These are phyloP conservation scores for Adansonia digitata DNA, from an alignment of 345 rosid species.

Conservation along the genomic window DNA sequence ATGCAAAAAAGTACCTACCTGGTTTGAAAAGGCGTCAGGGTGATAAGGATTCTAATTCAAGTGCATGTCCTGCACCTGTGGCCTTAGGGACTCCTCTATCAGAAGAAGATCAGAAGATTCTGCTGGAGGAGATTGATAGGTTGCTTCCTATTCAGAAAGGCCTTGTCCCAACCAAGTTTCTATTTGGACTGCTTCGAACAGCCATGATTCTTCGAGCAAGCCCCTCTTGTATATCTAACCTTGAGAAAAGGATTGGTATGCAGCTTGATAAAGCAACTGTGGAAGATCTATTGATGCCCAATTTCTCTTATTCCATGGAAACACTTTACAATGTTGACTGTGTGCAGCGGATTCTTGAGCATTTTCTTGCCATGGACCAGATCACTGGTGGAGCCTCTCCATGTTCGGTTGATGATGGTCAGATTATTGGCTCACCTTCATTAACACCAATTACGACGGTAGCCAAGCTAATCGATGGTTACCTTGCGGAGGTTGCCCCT, in stretches of 20 bases:
- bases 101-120: slow-evolving; percentile 78
- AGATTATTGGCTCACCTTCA: slow-evolving; percentile 78
- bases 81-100: slow-evolving; percentile 53
- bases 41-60: slow-evolving; percentile 53
- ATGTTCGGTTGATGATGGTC: slow-evolving; percentile 73
- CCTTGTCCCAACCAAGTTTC: slow-evolving; percentile 70
- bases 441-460: slow-evolving; percentile 77
- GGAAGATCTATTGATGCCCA: slow-evolving; percentile 96
- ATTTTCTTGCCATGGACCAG: slow-evolving; percentile 83
- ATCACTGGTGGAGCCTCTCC: slow-evolving; percentile 79
- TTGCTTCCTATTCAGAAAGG: slow-evolving; percentile 85
- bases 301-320: slow-evolving; percentile 83
- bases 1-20: slow-evolving; percentile 75
- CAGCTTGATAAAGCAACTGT: slow-evolving; percentile 94
- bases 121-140: slow-evolving; percentile 68
- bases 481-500: slow-evolving; percentile 97
- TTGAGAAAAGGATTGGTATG: slow-evolving; percentile 89
- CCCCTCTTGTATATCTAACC: slow-evolving; percentile 53
- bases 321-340: slow-evolving; percentile 93
- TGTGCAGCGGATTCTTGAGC: slow-evolving; percentile 76
- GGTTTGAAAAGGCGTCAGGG: slow-evolving; percentile 79
- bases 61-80: slow-evolving; percentile 53
- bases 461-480: slow-evolving; percentile 95
- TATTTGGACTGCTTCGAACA: slow-evolving; percentile 80
- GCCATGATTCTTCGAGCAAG: slow-evolving; percentile 74